Evolutionary conservation across 1,284 basidiomycete species (phyloP).

Genomic region (Papiliotrema laurentii): DNA sequence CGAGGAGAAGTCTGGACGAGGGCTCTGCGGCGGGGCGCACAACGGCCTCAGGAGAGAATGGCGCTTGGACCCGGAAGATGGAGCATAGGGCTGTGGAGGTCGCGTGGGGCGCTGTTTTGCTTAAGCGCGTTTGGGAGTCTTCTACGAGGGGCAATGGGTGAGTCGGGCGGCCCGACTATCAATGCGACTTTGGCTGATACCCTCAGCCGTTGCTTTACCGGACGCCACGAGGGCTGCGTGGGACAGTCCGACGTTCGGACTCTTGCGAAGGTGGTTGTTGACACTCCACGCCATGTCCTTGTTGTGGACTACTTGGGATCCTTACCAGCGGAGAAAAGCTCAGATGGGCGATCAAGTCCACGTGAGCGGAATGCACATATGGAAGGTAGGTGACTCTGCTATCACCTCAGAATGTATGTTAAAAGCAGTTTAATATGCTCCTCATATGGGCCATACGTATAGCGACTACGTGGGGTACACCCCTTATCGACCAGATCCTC

Average conservation of each 20-base stretch:
- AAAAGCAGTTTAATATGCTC: background rate
- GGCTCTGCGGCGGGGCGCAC: conserved; percentile 26
- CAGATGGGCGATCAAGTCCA: conserved; percentile 8
- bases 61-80: background rate
- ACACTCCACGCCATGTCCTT: conserved; percentile 20
- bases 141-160: conserved; percentile 15
- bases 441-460: background rate
- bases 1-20: conserved; percentile 63
- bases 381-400: conserved; percentile 26
- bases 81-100: conserved; percentile 26
- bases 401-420: background rate
- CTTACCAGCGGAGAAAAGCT: conserved; percentile 26
- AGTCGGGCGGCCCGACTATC: conserved; percentile 1
- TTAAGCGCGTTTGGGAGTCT: conserved; percentile 9
- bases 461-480: background rate
- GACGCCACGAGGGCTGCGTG: background rate
- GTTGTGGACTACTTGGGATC: conserved; percentile 42
- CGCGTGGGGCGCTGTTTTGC: conserved; percentile 19
- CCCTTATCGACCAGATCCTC: background rate
- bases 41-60: background rate
- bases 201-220: background rate
- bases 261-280: background rate
- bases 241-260: background rate
- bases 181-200: background rate
- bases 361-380: conserved; percentile 20